A percentile compares a stretch with the other conserved stretches of the same genome.
These are phyloP conservation scores for Ogataea sp. DNA, from an alignment of 805 yeast genomes.

Conservation along the genomic window DNA sequence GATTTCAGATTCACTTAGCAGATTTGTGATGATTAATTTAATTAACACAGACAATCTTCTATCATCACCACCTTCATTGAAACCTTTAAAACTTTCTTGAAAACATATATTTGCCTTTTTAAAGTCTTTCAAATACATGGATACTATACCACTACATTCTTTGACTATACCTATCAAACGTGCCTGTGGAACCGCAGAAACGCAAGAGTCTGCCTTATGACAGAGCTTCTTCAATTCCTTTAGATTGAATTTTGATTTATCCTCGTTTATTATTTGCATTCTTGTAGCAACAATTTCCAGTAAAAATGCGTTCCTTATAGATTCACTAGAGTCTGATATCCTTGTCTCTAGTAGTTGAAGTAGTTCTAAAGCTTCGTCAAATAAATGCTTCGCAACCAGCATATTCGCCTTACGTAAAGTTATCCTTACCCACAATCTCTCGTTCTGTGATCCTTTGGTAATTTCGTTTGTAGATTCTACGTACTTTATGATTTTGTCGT, in stretches of 20 bases:
- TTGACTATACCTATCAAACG: constrained; percentile 63
- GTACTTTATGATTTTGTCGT: constrained; percentile 13
- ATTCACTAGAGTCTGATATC: constrained; percentile 32
- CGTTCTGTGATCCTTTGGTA: constrained; percentile 13
- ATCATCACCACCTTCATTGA: constrained; percentile 52
- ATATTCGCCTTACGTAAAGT: constrained; percentile 35
- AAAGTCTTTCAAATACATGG: constrained; percentile 52
- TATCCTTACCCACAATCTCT: constrained; percentile 41
- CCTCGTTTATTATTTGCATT: constrained; percentile 44
- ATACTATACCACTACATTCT: constrained; percentile 69
- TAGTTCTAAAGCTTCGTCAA: constrained; percentile 26
- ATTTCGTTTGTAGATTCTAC: constrained; percentile 3
- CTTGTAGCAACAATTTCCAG: constrained; percentile 63
- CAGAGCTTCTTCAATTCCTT: constrained; percentile 37
- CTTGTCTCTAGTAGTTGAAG: constrained; percentile 29
- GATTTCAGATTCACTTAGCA: constrained; percentile 56
- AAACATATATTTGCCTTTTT: constrained; percentile 42
- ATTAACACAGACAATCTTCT: constrained; percentile 50
- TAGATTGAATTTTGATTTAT: constrained; percentile 25
- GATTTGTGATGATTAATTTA: constrained; percentile 52
- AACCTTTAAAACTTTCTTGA: constrained; percentile 40
- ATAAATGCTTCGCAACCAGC: constrained; percentile 20
- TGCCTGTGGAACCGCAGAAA: constrained; percentile 70
- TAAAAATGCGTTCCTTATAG: constrained; percentile 36
- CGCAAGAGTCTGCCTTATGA: constrained; percentile 35